Conservation (phyloP, 352 stramenopile genomes). For the Globisporangium cylindrosporum region DNA sequence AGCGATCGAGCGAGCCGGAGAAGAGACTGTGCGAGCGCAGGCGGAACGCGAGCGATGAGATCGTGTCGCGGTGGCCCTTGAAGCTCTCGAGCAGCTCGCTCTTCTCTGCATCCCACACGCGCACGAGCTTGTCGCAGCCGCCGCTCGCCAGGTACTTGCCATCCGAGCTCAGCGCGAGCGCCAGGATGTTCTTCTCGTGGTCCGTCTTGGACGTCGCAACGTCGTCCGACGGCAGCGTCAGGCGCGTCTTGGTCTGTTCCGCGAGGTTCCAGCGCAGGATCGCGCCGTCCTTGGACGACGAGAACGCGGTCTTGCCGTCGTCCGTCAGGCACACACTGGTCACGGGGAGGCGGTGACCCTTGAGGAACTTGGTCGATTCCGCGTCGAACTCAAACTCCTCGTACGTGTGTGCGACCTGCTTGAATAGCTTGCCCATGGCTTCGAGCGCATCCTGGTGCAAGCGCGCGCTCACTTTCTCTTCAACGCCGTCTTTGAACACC, state of each 20-base stretch:
- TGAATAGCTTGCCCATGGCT: conserved; percentile 87
- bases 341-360: conserved; percentile 75
- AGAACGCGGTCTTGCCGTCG: conserved; percentile 90
- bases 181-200: conserved; percentile 79
- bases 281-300: conserved; percentile 90
- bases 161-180: conserved; percentile 88
- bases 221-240: conserved; percentile 62
- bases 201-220: conserved; percentile 62
- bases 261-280: conserved; percentile 89
- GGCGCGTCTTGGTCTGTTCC: conserved; percentile 67
- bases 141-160: conserved; percentile 90
- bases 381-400: conserved; percentile 79
- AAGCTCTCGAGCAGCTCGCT: conserved; percentile 86
- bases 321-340: conserved; percentile 88
- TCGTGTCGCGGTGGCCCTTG: conserved; percentile 85
- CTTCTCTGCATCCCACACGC: conserved; percentile 84
- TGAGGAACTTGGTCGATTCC: conserved; percentile 75
- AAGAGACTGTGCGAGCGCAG: conserved; percentile 89
- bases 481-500: conserved; percentile 34
- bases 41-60: conserved; percentile 87
- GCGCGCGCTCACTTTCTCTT: conserved; percentile 70
- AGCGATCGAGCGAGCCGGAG: conserved; percentile 90
- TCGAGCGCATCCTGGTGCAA: conserved; percentile 86
- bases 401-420: conserved; percentile 75
- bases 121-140: conserved; percentile 89